phyloP scores from a whole-genome alignment of 768 basidiomycete species.

The Suillus decipiens region DNA sequence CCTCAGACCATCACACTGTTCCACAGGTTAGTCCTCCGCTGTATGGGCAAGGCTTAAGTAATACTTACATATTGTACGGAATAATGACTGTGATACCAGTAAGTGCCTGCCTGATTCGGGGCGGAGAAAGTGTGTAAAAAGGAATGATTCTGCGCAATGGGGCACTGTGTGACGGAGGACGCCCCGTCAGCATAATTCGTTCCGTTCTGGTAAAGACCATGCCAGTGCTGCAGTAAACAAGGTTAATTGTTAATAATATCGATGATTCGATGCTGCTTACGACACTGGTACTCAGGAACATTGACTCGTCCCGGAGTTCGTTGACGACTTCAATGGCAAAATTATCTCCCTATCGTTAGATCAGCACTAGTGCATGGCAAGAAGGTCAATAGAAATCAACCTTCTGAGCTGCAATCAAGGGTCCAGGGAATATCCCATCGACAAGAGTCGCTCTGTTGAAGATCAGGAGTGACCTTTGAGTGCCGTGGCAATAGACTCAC shows the following conservation, averaged over 20 bases:
- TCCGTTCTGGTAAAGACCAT: constrained; percentile 28
- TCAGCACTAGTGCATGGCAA: constrained; percentile 2
- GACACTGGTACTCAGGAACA: constrained; percentile 52
- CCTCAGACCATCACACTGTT: constrained; percentile 17
- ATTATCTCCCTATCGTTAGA: constrained; percentile 33
- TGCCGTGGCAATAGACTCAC: constrained; percentile 26
- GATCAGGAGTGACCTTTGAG: background rate
- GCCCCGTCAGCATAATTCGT: constrained; percentile 31
- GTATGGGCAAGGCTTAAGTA: background rate
- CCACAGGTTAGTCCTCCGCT: background rate
- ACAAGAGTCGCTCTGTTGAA: constrained; percentile 40
- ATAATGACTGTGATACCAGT: constrained; percentile 35
- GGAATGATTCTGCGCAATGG: constrained; percentile 34
- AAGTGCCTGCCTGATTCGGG: constrained; percentile 38
- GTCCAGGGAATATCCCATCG: constrained; percentile 45
- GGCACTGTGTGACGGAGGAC: constrained; percentile 42
- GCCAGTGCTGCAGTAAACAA: constrained; percentile 19
- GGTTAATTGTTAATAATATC: background rate
- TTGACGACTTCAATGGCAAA: constrained; percentile 51
- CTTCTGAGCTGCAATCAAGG: constrained; percentile 44
- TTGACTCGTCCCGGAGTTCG: constrained; percentile 42
- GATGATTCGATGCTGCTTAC: constrained; percentile 32
- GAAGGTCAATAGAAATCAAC: constrained; percentile 9
- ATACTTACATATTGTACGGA: constrained; percentile 19
- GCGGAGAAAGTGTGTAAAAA: constrained; percentile 39